Conservation (phyloP, 805 yeast species). For the Hanseniaspora clermontiae region DNA sequence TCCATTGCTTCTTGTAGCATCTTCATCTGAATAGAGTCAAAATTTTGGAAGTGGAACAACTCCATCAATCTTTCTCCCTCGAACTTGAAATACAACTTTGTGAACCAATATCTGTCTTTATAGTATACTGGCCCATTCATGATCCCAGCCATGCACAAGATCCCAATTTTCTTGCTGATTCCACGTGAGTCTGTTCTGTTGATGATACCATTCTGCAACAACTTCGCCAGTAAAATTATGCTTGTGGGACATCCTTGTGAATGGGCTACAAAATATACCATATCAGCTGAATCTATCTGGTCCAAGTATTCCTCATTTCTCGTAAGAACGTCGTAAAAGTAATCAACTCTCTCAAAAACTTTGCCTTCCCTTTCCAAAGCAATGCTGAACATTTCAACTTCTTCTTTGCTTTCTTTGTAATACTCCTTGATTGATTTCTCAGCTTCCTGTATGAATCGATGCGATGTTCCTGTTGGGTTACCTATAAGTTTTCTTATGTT, state of each 20-base stretch:
- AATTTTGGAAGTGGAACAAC: conserved; percentile 75
- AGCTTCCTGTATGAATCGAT: conserved; percentile 81
- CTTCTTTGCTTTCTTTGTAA: conserved; percentile 28
- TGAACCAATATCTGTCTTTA: conserved; percentile 62
- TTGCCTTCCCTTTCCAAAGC: conserved; percentile 92
- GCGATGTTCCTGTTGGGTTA: conserved; percentile 91
- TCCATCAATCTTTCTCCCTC: conserved; percentile 81
- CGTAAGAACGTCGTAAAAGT: conserved; percentile 55
- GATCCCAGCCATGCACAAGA: conserved; percentile 91
- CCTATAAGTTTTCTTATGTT: conserved; percentile 80
- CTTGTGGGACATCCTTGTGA: conserved; percentile 95
- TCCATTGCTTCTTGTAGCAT: conserved; percentile 57
- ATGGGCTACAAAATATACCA: conserved; percentile 83
- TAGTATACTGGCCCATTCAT: conserved; percentile 92
- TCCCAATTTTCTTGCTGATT: conserved; percentile 39
- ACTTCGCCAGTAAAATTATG: conserved; percentile 57
- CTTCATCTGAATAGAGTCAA: conserved; percentile 56
- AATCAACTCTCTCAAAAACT: conserved; percentile 72
- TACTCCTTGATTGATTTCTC: conserved; percentile 63
- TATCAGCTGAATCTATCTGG: conserved; percentile 53
- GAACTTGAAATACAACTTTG: conserved; percentile 79
- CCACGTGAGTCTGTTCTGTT: conserved; percentile 16
- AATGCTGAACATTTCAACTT: conserved; percentile 59
- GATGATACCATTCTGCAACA: conserved; percentile 48
- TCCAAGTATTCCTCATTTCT: conserved; percentile 41